These are phyloP conservation scores for Russula dissimulans DNA, from an alignment of 768 basidiomycete species.

Conservation along the genomic window DNA sequence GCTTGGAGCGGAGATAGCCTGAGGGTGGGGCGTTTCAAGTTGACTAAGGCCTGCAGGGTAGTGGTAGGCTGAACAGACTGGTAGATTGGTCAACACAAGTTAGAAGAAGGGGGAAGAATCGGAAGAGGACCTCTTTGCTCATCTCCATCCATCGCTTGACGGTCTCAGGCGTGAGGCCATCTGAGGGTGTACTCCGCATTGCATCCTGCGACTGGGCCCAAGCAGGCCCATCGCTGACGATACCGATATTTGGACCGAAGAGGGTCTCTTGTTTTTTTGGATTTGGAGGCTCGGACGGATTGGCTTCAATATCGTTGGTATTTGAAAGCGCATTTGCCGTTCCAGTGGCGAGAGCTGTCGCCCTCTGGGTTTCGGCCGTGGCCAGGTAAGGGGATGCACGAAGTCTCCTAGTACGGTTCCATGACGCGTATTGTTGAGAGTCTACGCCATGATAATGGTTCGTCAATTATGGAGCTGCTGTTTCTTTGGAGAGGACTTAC, in stretches of 20 bases:
- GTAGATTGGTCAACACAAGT: background rate
- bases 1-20: constrained; percentile 57
- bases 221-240: constrained; percentile 54
- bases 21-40: constrained; percentile 84
- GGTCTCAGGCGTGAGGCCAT: constrained; percentile 72
- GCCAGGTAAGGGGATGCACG: constrained; percentile 45
- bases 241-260: constrained; percentile 87
- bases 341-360: constrained; percentile 41
- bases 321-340: constrained; percentile 9
- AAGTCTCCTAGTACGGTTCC: constrained; percentile 50
- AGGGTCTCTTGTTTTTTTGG: constrained; percentile 69
- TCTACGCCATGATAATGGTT: constrained; percentile 26
- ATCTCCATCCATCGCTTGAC: constrained; percentile 80
- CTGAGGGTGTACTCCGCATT: constrained; percentile 47
- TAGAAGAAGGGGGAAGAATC: background rate
- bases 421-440: constrained; percentile 43
- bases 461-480: constrained; percentile 15
- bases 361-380: constrained; percentile 39
- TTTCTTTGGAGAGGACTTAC: constrained; percentile 24
- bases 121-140: constrained; percentile 62
- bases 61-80: constrained; percentile 80
- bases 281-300: constrained; percentile 26
- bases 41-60: constrained; percentile 88
- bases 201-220: constrained; percentile 58
- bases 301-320: constrained; percentile 24